Evolutionary conservation across 2,329 filamentous ascomycete species (phyloP).

Genomic region (Blastomyces emzantsi): DNA sequence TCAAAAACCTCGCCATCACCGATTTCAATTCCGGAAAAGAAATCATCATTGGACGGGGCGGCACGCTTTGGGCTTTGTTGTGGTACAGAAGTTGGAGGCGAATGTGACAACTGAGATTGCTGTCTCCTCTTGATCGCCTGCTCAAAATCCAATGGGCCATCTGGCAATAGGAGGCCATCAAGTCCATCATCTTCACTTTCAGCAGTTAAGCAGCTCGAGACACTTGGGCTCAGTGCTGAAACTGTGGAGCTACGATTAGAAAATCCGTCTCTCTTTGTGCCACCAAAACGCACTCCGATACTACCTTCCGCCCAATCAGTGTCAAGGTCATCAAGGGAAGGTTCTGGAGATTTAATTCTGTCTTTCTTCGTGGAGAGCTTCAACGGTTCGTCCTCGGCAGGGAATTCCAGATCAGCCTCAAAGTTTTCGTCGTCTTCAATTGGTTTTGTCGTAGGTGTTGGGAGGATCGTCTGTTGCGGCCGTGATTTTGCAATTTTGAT

Average conservation of each 20-base stretch:
- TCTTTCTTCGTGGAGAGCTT: conserved; percentile 53
- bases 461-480: conserved; percentile 43
- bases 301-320: conserved; percentile 86
- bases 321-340: conserved; percentile 65
- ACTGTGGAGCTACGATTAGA: conserved; percentile 78
- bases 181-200: conserved; percentile 93
- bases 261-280: conserved; percentile 68
- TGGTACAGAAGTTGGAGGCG: conserved; percentile 21
- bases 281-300: conserved; percentile 80
- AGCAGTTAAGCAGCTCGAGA: conserved; percentile 79
- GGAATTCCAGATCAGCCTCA: conserved; percentile 63
- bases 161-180: conserved; percentile 77
- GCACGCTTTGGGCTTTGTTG: conserved; percentile 19
- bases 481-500: conserved; percentile 59
- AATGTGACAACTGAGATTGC: conserved; percentile 41
- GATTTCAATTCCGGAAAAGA: conserved; percentile 78
- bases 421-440: conserved; percentile 54
- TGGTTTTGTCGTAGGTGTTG: conserved; percentile 45
- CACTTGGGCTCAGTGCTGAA: conserved; percentile 83
- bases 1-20: conserved; percentile 75
- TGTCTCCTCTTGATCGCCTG: conserved; percentile 62
- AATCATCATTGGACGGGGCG: conserved; percentile 54
- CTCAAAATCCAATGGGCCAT: conserved; percentile 72
- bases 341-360: conserved; percentile 54
- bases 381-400: conserved; percentile 53